Percentiles rank a stretch among this genome's conserved stretches.
Evolutionary conservation across 257 asterid species (phyloP).

Genomic region (Nicotiana undulata): DNA sequence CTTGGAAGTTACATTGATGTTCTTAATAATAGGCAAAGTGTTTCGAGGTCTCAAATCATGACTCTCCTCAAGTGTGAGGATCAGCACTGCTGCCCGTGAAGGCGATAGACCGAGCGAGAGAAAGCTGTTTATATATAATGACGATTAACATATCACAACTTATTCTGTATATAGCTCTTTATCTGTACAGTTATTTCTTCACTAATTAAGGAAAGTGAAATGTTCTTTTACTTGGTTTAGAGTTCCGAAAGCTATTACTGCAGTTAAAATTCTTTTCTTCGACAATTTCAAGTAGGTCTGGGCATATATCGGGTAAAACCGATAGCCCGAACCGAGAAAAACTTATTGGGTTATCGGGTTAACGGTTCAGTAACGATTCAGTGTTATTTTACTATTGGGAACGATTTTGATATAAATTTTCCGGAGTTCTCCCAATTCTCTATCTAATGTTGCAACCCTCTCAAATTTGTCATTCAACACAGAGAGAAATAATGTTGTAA

Average conservation of each 20-base stretch:
- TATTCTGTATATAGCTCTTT: not conserved
- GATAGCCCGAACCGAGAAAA: too few relatives aligned
- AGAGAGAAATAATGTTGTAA: too few relatives aligned
- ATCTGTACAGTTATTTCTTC: conserved; percentile 8
- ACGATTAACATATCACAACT: conserved; percentile 10
- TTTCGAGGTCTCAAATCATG: conserved; percentile 57
- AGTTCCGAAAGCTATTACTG: not conserved
- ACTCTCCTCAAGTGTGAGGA: conserved; percentile 40
- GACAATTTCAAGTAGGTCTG: not conserved
- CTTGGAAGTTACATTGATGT: conserved; percentile 54
- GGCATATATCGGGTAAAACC: too few relatives aligned
- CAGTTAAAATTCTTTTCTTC: not conserved
- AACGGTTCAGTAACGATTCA: too few relatives aligned
- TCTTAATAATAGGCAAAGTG: conserved; percentile 50
- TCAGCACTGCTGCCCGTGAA: conserved; percentile 31
- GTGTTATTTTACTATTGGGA: too few relatives aligned
- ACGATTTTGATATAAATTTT: too few relatives aligned
- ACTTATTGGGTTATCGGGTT: too few relatives aligned
- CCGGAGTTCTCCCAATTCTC: too few relatives aligned
- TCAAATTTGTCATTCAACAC: too few relatives aligned
- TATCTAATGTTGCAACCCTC: too few relatives aligned
- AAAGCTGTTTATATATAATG: not conserved
- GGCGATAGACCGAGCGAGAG: not conserved
- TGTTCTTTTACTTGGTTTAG: not conserved
- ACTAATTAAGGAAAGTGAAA: not conserved